Conservation (phyloP, 73 alveolate genomes). For the Symbiodinium pilosum region DNA sequence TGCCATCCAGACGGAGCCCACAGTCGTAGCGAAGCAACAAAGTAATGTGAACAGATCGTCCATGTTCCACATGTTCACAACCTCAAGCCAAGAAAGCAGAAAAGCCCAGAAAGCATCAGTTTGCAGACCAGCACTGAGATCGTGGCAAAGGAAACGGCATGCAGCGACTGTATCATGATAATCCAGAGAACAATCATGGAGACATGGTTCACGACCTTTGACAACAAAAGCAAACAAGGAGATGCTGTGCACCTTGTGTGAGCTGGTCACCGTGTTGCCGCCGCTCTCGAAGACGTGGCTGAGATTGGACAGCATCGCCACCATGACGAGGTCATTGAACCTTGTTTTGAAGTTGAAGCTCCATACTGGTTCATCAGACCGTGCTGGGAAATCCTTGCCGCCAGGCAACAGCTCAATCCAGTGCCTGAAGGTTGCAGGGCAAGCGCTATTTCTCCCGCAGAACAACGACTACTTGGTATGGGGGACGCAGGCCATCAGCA, state of each 20-base stretch:
- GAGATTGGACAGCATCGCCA: slow-evolving; percentile 74
- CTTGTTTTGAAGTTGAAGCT: neutral
- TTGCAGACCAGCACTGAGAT: neutral
- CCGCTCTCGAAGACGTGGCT: slow-evolving; percentile 60
- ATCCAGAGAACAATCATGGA: slow-evolving; percentile 26
- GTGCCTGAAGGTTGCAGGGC: no score
- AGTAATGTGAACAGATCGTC: slow-evolving; percentile 17
- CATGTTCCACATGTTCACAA: slow-evolving; percentile 45
- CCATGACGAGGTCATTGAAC: slow-evolving; percentile 84
- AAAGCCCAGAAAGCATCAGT: neutral
- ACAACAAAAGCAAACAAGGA: neutral
- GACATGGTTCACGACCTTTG: slow-evolving; percentile 6
- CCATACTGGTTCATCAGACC: neutral
- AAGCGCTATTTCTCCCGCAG: no score
- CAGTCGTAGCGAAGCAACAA: slow-evolving; percentile 29
- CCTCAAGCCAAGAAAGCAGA: neutral
- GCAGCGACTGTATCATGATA: slow-evolving; percentile 54
- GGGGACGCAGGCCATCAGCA: no score
- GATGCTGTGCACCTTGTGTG: neutral
- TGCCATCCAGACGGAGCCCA: slow-evolving; percentile 64
- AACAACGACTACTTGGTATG: no score
- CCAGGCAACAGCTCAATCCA: neutral
- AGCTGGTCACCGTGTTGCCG: neutral
- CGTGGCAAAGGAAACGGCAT: slow-evolving; percentile 33
- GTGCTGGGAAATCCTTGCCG: neutral